A percentile compares a stretch with the other conserved stretches of the same genome.
phyloP scores from a whole-genome alignment of 306 rosid species.

The Quercus wislizeni region DNA sequence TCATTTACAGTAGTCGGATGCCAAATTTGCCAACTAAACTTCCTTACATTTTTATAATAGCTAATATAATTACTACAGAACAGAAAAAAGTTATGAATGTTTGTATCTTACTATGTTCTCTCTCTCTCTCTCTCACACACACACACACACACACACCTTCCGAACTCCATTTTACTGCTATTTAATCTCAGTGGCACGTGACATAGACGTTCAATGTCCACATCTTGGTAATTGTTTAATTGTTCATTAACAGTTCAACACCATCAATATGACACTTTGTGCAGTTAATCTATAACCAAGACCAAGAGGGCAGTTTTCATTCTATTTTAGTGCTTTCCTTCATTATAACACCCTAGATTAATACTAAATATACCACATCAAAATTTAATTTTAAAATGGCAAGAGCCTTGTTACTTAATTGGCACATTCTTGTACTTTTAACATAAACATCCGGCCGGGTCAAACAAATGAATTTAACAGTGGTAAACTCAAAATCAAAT shows the following conservation, averaged over 20 bases:
- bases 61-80: conserved; percentile 4
- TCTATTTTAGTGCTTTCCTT: background rate
- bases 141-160: background rate
- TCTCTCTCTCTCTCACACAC: background rate
- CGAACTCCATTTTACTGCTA: background rate
- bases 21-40: conserved; percentile 9
- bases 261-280: background rate
- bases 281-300: background rate
- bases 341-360: background rate
- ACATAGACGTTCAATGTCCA: background rate
- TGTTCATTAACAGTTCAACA: background rate
- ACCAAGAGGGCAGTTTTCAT: too few species aligned
- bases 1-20: conserved; percentile 7
- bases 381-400: too few species aligned
- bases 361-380: too few species aligned
- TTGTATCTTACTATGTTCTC: background rate
- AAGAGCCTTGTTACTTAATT: too few species aligned
- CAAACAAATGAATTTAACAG: background rate
- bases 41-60: background rate
- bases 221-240: background rate
- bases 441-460: too few species aligned
- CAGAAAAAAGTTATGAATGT: background rate
- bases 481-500: background rate
- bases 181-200: background rate
- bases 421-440: too few species aligned